Percentiles rank a stretch among this genome's conserved stretches.
Evolutionary conservation across 2,329 filamentous ascomycete species (phyloP).

Genomic region (Calonectria pseudoturangicola): DNA sequence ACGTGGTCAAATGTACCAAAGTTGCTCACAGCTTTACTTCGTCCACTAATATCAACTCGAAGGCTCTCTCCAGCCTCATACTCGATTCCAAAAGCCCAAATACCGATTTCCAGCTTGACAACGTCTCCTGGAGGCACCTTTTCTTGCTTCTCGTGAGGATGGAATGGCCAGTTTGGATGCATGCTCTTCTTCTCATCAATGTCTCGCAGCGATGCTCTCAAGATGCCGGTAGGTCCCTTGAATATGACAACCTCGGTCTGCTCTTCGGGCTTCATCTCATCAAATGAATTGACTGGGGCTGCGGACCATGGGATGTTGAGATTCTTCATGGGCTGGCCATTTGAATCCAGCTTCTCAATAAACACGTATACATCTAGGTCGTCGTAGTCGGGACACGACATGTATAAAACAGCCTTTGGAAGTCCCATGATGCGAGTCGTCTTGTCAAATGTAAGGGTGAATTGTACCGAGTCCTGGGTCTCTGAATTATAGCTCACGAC

Average conservation of each 20-base stretch:
- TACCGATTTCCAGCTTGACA: constrained; percentile 54
- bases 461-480: background rate
- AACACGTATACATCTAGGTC: constrained; percentile 66
- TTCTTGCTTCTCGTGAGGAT: constrained; percentile 47
- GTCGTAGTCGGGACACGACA: constrained; percentile 56
- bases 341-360: constrained; percentile 43
- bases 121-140: constrained; percentile 50
- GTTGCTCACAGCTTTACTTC: constrained; percentile 46
- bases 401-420: constrained; percentile 33
- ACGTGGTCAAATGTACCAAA: constrained; percentile 37
- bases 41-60: constrained; percentile 51
- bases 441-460: constrained; percentile 23
- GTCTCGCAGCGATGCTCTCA: constrained; percentile 47
- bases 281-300: constrained; percentile 44
- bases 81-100: constrained; percentile 56
- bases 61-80: constrained; percentile 53
- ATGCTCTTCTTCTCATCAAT: constrained; percentile 51
- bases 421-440: constrained; percentile 31
- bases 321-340: constrained; percentile 43
- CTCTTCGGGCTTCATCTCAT: constrained; percentile 46
- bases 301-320: constrained; percentile 54
- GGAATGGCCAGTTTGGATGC: constrained; percentile 55
- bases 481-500: constrained; percentile 15
- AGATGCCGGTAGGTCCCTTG: constrained; percentile 50
- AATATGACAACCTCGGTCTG: constrained; percentile 52